Base-by-base conservation (phyloP, 140 eudicot genomes). In the Ambrosia hybrid region DNA sequence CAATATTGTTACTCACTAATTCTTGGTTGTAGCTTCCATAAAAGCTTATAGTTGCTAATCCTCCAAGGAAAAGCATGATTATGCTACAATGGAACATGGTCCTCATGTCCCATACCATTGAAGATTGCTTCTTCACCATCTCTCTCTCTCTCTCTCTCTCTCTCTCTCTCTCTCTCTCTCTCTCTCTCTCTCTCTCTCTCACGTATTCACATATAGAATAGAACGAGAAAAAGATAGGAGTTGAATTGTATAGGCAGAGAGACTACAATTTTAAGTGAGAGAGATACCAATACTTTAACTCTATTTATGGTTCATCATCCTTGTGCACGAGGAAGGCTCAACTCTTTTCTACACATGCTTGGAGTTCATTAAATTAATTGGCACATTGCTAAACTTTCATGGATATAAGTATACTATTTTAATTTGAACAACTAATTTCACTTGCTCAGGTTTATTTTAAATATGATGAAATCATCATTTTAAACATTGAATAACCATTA, bases 21-120 rank as follows among this genome's bases (percentile, higher is more conserved):
- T 68, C 75, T 58, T 37, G 81, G 60, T 38, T 73, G 49, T 64
- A 36, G 51, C 37, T 78, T 49, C 65, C 21, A 65, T 78, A 72
- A 57, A 55, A 73, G 79, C 41, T 57, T 57, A 80, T 45, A 53
- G 80, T 74, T 51, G 70, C 70, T 46, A 80, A 37, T 48, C 77
- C 80, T 51, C 76, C 84, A 56, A 80, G 9, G 39, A 80, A 69
- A 65, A 75, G 70, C 26, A 80, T 46, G 51, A 80, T 15, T 43
- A 74, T 34, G 64, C 84, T 75, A 65, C 77, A 80, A 69, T 75
- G 73, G 64, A 80, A 45, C 72, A 74, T 52, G 62, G 80, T 80
- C 57, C 75, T 80, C 62, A 57, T 74, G 68, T 61, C 73, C 84
- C 80, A 80, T 53, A 8, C 77, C 67, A 70, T 70, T 55, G 63